phyloP scores from a whole-genome alignment of 208 protist genomes.

The Leishmania mexicana region DNA sequence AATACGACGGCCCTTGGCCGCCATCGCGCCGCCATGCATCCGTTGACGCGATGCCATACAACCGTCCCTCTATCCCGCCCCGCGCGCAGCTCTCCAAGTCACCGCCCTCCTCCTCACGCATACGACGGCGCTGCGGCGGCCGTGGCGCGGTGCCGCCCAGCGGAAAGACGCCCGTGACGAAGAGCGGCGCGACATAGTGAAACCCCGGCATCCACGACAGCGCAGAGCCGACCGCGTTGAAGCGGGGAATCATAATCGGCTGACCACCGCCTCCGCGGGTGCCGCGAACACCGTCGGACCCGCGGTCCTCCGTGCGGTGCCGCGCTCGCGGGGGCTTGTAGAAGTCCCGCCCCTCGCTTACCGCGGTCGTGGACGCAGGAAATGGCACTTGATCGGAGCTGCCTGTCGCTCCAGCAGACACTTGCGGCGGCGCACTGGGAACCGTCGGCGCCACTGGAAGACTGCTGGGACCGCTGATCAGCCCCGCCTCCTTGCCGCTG shows the following conservation, averaged over 20 bases:
- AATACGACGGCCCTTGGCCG: not conserved
- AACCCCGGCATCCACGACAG: constrained; percentile 50
- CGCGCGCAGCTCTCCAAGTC: not conserved
- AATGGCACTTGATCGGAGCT: not conserved
- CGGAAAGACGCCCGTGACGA: constrained; percentile 15
- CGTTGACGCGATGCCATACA: not conserved
- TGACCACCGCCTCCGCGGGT: not conserved
- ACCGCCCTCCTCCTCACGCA: not conserved
- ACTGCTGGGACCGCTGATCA: constrained; percentile 1
- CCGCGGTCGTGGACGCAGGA: not conserved
- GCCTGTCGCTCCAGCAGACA: not conserved
- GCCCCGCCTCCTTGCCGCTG: constrained; percentile 13
- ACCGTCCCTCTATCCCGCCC: not conserved
- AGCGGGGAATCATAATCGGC: constrained; percentile 22
- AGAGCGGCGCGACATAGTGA: constrained; percentile 24
- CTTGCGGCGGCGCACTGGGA: not conserved
- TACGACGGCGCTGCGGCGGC: constrained; percentile 3
- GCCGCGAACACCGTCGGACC: not conserved
- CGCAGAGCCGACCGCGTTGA: constrained; percentile 35
- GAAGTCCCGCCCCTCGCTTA: not conserved
- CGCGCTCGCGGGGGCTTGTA: constrained; percentile 20
- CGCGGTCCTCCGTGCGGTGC: constrained; percentile 9
- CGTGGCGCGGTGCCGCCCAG: constrained; percentile 1
- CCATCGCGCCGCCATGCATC: not conserved
- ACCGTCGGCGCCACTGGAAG: not conserved